A percentile compares a stretch with the other conserved stretches of the same genome.
phyloP scores from a whole-genome alignment of 352 stramenopile genomes.

The Globisporangium cystogenes region DNA sequence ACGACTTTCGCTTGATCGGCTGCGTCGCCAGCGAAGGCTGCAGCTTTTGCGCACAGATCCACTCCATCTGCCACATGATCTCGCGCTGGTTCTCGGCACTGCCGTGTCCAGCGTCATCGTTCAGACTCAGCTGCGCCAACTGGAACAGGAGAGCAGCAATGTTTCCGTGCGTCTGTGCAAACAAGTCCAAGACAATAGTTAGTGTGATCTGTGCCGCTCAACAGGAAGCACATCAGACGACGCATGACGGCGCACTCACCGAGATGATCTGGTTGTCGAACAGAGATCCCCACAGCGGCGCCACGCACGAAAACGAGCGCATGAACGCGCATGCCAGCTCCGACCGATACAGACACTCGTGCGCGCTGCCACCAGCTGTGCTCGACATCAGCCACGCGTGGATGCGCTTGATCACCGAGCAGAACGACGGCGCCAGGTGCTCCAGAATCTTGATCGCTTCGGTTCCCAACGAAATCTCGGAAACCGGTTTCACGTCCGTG shows the following conservation, averaged over 20 bases:
- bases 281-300: slow-evolving; percentile 38
- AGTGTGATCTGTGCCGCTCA: no score
- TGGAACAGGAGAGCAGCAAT: slow-evolving; percentile 52
- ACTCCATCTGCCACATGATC: slow-evolving; percentile 39
- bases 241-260: slow-evolving; percentile 15
- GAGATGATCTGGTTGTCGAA: slow-evolving; percentile 65
- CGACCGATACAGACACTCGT: slow-evolving; percentile 23
- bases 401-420: slow-evolving; percentile 30
- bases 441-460: slow-evolving; percentile 24
- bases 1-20: slow-evolving; percentile 34
- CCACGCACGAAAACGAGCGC: slow-evolving; percentile 42
- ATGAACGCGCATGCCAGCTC: slow-evolving; percentile 54
- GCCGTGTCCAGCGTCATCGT: slow-evolving; percentile 29
- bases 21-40: slow-evolving; percentile 39
- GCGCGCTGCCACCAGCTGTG: slow-evolving; percentile 6
- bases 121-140: slow-evolving; percentile 49
- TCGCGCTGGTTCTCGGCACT: slow-evolving; percentile 25
- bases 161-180: slow-evolving; percentile 45
- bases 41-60: slow-evolving; percentile 29
- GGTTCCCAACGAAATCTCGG: slow-evolving; percentile 21
- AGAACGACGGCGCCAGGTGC: slow-evolving; percentile 28
- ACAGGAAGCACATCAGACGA: no score
- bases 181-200: not conserved
- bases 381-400: slow-evolving; percentile 25
- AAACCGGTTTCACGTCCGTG: slow-evolving; percentile 21